Evolutionary conservation across 2,329 filamentous ascomycete genomes (phyloP).

Genomic region (Aspergillus tubingensis): DNA sequence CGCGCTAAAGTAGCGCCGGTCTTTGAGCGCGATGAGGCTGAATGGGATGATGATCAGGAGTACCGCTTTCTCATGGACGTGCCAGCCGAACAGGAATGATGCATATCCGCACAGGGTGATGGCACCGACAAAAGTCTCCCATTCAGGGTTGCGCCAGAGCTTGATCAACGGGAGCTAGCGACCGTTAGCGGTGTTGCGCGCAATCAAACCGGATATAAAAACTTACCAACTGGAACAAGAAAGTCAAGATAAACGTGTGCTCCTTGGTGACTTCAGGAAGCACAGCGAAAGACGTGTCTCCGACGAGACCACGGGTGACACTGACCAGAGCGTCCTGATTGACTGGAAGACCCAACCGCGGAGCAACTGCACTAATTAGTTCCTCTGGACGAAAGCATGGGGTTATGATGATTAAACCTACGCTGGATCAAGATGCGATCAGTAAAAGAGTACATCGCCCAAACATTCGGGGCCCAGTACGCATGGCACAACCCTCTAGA

Average conservation of each 20-base stretch:
- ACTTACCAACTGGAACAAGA: constrained; percentile 73
- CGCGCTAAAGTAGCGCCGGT: constrained; percentile 85
- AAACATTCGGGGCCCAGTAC: constrained; percentile 97
- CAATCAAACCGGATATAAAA: neutral
- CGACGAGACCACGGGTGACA: constrained; percentile 88
- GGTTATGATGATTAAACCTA: constrained; percentile 48
- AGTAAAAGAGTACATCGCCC: constrained; percentile 92
- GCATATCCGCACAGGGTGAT: constrained; percentile 93
- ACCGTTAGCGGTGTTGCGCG: constrained; percentile 13
- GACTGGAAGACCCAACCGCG: constrained; percentile 72
- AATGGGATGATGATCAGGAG: constrained; percentile 93
- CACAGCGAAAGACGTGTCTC: constrained; percentile 91
- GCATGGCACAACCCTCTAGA: constrained; percentile 92
- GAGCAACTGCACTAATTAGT: constrained; percentile 66
- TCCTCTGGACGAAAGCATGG: neutral
- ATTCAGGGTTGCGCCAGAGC: constrained; percentile 76
- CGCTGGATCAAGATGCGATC: constrained; percentile 81
- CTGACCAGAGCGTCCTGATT: constrained; percentile 77
- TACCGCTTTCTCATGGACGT: constrained; percentile 97
- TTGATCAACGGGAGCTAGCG: constrained; percentile 71
- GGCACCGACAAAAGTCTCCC: constrained; percentile 86
- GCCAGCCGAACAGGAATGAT: constrained; percentile 97
- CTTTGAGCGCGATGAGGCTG: constrained; percentile 84
- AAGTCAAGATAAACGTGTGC: constrained; percentile 77
- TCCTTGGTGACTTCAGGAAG: constrained; percentile 81